Evolutionary conservation across 495 filamentous ascomycete genomes (phyloP), one percentile per base, ranked within the genome.

Genomic region (Neurospora sp.): DNA sequence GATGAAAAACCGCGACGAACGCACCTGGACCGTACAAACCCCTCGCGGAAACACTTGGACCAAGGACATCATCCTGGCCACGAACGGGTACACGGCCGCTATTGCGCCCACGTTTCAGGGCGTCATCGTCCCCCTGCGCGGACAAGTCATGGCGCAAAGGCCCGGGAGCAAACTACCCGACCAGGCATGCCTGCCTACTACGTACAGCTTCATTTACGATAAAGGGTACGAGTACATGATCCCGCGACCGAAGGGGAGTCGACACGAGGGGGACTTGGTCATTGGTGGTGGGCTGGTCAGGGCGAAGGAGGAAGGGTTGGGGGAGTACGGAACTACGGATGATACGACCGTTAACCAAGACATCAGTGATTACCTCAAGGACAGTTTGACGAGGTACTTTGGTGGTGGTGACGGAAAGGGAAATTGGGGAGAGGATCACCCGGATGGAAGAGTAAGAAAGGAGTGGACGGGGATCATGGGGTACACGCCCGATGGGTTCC

Each of bases 161-260:
- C 87, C 87, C 4, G 89, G 89, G 0, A 48, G 37, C 20, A 77
- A 72, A 5, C 76, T 89, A 78, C 85, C 86, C 6, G 72, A 73
- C 0, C 71, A 74, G 0, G 86, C 84, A 0, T 72, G 73, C 40
- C 73, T 91, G 44, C 75, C 78, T 41, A 83, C 80, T 8, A 90
- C 90, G 14, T 91, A 90, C 61, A 90, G 87, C 22, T 91, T 91
- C 71, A 84, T 90, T 39, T 90, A 90, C 75, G 77, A 83, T 59
- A 75, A 83, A 61, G 86, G 91, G 9, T 87, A 89, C 78, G 84
- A 89, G 70, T 94, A 94, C 73, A 88, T 94, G 85, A 87, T 92
- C 3, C 83, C 87, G 35, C 81, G 89, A 0, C 89, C 89, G 1
- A 74, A 77, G 39, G 84, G 82, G 1, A 78, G 79, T 6, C 71